Conservation (phyloP, 768 basidiomycete species). For the Infundibulicybe gibba region DNA sequence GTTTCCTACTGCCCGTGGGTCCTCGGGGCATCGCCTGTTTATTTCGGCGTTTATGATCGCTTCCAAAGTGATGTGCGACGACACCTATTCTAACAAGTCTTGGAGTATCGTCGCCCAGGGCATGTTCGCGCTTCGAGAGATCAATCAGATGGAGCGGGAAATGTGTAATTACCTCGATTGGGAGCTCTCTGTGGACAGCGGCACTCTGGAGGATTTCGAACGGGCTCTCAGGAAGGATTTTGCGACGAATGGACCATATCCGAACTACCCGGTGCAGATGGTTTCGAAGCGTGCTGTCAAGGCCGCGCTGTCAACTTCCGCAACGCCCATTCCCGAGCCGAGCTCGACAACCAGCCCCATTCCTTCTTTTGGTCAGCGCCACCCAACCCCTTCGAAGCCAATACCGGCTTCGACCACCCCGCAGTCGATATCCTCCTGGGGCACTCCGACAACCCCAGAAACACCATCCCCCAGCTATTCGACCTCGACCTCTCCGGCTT, state of each 20-base stretch:
- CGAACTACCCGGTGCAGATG: conserved; percentile 57
- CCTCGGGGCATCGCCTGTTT: conserved; percentile 86
- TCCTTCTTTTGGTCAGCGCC: conserved; percentile 39
- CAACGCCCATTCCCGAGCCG: conserved; percentile 39
- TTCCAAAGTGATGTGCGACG: conserved; percentile 90
- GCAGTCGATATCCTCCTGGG: conserved; percentile 23
- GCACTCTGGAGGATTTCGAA: conserved; percentile 60
- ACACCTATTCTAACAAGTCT: conserved; percentile 90
- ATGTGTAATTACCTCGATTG: conserved; percentile 93
- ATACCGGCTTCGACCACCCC: conserved; percentile 24
- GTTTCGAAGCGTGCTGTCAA: conserved; percentile 58
- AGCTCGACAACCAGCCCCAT: conserved; percentile 43
- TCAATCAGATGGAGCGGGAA: conserved; percentile 96
- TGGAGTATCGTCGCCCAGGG: conserved; percentile 90
- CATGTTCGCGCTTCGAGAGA: conserved; percentile 82
- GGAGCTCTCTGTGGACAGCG: conserved; percentile 76
- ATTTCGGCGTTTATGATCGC: conserved; percentile 94
- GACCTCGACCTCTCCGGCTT: conserved; percentile 52
- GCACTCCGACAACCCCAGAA: conserved; percentile 37
- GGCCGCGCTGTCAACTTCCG: conserved; percentile 34
- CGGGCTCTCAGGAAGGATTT: conserved; percentile 59
- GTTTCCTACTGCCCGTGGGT: conserved; percentile 89
- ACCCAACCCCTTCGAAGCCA: conserved; percentile 25
- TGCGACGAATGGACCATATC: conserved; percentile 46
- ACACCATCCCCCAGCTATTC: conserved; percentile 55